A percentile compares a stretch with the other conserved stretches of the same genome.
Evolutionary conservation across 2,329 filamentous ascomycete genomes (phyloP).

Genomic region (Colletotrichum musae): DNA sequence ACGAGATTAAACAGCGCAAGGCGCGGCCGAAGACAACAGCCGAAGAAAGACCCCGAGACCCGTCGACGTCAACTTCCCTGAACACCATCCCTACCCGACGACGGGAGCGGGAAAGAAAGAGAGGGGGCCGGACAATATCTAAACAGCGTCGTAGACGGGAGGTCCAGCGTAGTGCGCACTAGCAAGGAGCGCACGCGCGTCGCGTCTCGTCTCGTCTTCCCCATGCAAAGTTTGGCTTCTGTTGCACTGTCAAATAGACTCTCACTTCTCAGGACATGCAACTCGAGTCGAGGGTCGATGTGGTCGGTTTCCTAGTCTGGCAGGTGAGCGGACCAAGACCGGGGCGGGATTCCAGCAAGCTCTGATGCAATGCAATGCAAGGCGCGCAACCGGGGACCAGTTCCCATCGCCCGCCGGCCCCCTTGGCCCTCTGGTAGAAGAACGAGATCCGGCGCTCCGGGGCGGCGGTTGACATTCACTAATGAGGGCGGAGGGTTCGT

Average conservation of each 20-base stretch:
- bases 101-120: not conserved
- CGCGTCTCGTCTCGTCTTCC: not conserved
- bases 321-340: constrained; percentile 1
- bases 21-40: not conserved
- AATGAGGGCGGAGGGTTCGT: not conserved
- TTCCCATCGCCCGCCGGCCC: not conserved
- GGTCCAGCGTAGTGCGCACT: constrained; percentile 1
- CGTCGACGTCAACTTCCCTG: constrained; percentile 19
- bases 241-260: too few species aligned
- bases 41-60: not conserved
- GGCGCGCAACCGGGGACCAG: not conserved
- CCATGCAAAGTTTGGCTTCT: constrained; percentile 5
- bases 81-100: not conserved
- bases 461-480: not conserved
- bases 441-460: constrained; percentile 1
- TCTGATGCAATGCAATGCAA: constrained; percentile 39
- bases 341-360: constrained; percentile 2
- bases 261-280: not conserved
- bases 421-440: not conserved
- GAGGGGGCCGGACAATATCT: not conserved
- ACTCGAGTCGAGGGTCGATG: constrained; percentile 7
- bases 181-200: constrained; percentile 4
- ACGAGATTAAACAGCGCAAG: constrained; percentile 5
- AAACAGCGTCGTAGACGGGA: not conserved
- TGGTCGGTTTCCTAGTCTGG: constrained; percentile 7